Percentiles rank a stretch among this genome's conserved stretches.
These are phyloP conservation scores for Colletotrichum sidae DNA, from an alignment of 2,329 filamentous ascomycete genomes.

Conservation along the genomic window DNA sequence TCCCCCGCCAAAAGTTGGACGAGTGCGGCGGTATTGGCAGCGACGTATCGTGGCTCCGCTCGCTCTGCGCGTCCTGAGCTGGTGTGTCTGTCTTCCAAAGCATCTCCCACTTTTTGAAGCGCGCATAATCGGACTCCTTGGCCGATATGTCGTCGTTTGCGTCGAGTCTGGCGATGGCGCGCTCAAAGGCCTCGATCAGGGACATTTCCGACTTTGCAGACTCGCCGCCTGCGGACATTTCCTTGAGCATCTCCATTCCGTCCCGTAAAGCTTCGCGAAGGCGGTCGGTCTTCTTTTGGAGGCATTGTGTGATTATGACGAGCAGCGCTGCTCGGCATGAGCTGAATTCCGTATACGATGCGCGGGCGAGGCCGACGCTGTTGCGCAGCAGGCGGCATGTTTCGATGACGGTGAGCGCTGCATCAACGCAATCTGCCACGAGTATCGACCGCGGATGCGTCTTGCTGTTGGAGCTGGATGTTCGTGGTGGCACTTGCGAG, in stretches of 20 bases:
- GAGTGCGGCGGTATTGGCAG: conserved; percentile 31
- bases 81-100: conserved; percentile 55
- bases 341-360: conserved; percentile 68
- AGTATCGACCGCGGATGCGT: conserved; percentile 50
- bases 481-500: conserved; percentile 40
- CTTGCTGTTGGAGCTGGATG: conserved; percentile 34
- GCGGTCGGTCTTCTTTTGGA: conserved; percentile 51
- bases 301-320: conserved; percentile 55
- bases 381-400: conserved; percentile 61
- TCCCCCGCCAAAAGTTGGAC: conserved; percentile 18
- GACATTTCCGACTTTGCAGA: conserved; percentile 64
- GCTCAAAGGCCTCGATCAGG: conserved; percentile 64
- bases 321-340: conserved; percentile 65
- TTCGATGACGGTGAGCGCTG: conserved; percentile 62
- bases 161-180: conserved; percentile 58
- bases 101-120: conserved; percentile 51
- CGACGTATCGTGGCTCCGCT: conserved; percentile 34
- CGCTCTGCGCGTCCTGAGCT: conserved; percentile 42
- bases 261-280: conserved; percentile 60
- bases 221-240: conserved; percentile 64
- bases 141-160: conserved; percentile 50
- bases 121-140: conserved; percentile 61
- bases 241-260: conserved; percentile 62
- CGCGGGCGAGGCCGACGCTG: conserved; percentile 64
- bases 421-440: conserved; percentile 64